A percentile compares a stretch with the other conserved stretches of the same genome.
These are phyloP conservation scores for Chrysoporthe cubensis DNA, from an alignment of 2,329 filamentous ascomycete genomes.

Conservation along the genomic window DNA sequence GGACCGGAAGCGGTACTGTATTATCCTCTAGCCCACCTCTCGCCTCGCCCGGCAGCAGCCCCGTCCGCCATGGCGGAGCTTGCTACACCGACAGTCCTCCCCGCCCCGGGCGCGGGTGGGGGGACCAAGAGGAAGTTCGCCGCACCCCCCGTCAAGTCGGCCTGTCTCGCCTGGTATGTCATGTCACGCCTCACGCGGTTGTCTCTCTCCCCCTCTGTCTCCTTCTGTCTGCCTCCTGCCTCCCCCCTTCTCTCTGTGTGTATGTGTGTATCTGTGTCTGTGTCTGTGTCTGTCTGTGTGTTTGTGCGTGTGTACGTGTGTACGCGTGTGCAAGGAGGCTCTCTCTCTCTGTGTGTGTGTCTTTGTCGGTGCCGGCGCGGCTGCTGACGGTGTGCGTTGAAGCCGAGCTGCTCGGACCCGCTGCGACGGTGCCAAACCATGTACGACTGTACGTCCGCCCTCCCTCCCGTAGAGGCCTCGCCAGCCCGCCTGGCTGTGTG, in stretches of 20 bases:
- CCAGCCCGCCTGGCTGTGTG: no score
- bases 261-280: no score
- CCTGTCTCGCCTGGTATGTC: constrained; percentile 54
- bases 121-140: constrained; percentile 46
- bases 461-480: background rate
- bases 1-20: background rate
- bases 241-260: background rate
- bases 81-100: constrained; percentile 18
- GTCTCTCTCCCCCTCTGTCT: no score
- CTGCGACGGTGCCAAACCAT: constrained; percentile 50
- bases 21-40: background rate
- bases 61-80: constrained; percentile 29
- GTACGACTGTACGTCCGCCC: constrained; percentile 44
- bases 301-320: no score
- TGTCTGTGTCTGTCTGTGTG: no score
- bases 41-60: background rate
- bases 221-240: background rate
- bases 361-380: constrained; percentile 19
- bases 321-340: no score
- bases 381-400: constrained; percentile 25
- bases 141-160: constrained; percentile 53
- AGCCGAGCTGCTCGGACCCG: constrained; percentile 51
- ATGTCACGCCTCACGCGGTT: constrained; percentile 5
- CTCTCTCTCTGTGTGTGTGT: background rate
- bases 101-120: constrained; percentile 14